A percentile compares a stretch with the other conserved stretches of the same genome.
These are phyloP conservation scores for Arctium lappa DNA, from an alignment of 129 eudicot genomes.

Conservation along the genomic window DNA sequence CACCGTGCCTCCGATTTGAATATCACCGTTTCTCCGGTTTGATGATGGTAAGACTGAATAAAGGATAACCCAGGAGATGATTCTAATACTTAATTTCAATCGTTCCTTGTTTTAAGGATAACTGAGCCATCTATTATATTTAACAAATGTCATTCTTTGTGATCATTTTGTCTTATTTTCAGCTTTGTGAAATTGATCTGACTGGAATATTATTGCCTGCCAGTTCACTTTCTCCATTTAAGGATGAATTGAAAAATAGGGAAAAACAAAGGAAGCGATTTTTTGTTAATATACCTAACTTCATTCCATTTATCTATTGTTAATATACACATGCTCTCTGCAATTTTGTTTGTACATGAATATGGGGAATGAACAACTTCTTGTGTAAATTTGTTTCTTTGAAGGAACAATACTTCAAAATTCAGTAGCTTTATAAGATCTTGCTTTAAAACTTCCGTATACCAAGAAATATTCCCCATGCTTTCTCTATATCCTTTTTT, in stretches of 20 bases:
- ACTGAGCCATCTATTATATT: neutral
- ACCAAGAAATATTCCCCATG: too few relatives aligned
- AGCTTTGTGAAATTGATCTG: constrained; percentile 95
- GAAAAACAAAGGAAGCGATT: constrained; percentile 79
- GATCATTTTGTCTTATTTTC: constrained; percentile 25
- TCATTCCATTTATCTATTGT: neutral
- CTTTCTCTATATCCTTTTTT: too few relatives aligned
- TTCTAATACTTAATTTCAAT: too few relatives aligned
- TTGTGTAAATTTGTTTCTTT: neutral
- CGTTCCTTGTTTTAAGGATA: neutral
- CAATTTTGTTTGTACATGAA: neutral
- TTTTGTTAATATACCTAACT: constrained; percentile 10
- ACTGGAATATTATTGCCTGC: constrained; percentile 52
- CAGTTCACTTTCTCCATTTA: constrained; percentile 74
- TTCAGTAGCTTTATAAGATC: neutral
- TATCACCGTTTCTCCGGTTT: too few relatives aligned
- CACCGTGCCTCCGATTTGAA: too few relatives aligned
- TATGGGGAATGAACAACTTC: too few relatives aligned
- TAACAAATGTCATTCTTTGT: neutral
- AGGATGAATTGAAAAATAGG: constrained; percentile 81
- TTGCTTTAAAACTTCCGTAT: too few relatives aligned
- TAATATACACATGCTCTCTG: neutral
- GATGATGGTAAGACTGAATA: too few relatives aligned
- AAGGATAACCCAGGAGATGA: too few relatives aligned
- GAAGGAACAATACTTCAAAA: neutral